Evolutionary conservation across 208 protist genomes (phyloP).

Genomic region (Porcisia deanei): DNA sequence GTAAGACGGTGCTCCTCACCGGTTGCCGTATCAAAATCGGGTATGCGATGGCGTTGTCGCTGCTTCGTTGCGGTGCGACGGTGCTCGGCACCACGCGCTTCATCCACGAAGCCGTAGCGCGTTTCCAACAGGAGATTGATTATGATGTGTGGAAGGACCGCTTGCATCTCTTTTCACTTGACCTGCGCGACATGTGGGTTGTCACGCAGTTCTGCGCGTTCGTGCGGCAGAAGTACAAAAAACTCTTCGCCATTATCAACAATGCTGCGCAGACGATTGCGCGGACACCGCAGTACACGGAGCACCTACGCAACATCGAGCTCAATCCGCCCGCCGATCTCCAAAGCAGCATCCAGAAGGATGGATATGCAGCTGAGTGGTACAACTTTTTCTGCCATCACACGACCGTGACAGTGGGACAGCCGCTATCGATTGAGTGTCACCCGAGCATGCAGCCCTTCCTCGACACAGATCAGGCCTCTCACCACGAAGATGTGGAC

Average conservation of each 20-base stretch:
- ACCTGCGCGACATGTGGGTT: constrained; percentile 94
- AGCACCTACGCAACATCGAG: constrained; percentile 79
- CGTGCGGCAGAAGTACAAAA: constrained; percentile 54
- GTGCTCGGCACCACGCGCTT: constrained; percentile 93
- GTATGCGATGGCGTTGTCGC: constrained; percentile 90
- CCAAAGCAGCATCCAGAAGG: constrained; percentile 44
- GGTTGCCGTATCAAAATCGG: constrained; percentile 94
- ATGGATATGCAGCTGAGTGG: constrained; percentile 66
- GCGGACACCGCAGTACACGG: constrained; percentile 92
- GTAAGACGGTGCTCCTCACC: constrained; percentile 93
- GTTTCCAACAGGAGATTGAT: constrained; percentile 87
- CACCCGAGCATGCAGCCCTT: constrained; percentile 55
- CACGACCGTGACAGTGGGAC: constrained; percentile 74
- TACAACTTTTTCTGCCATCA: constrained; percentile 79
- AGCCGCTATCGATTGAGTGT: constrained; percentile 67
- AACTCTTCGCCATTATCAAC: constrained; percentile 95
- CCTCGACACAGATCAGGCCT: constrained; percentile 20
- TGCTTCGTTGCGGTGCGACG: constrained; percentile 82
- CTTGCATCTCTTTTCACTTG: constrained; percentile 94
- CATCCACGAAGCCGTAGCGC: constrained; percentile 80
- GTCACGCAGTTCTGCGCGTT: constrained; percentile 94
- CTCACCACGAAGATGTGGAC: background rate
- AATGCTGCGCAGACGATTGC: constrained; percentile 98
- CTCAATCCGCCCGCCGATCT: constrained; percentile 44
- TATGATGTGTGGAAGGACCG: constrained; percentile 90